Base-by-base conservation (phyloP, 2,329 filamentous ascomycete species). In the Colletotrichum cuscutae region DNA sequence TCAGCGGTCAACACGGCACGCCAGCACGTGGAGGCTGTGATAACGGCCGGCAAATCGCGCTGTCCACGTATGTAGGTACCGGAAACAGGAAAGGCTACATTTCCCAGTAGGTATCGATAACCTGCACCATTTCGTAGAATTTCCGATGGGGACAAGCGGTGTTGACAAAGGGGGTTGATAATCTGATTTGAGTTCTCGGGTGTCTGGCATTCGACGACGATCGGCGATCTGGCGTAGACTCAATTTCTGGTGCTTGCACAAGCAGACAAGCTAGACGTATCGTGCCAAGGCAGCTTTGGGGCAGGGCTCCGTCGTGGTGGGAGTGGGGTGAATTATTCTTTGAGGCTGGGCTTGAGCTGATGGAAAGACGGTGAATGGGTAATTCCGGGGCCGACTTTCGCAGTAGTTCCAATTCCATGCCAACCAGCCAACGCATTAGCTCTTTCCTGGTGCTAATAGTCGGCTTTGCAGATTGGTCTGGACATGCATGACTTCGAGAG, bases 351-450 rank as follows among this genome's bases (percentile, higher is more conserved):
- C 24, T 63, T 35, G 28, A 61, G 49, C 54, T 57, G 26, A 56
- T 28, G 76, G 37, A 68, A 19, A 69, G 30, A 54, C 24, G 75
- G 32, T 66, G 12, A 66, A 60, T 60, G 87, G 89, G 89, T 26
- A 88, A 86, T 1, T 91, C 92, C 0, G 91, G 92, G 46, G 82
- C 92, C n/a, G 91, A 94, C 79, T 89, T 92, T 32, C 30, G 30
- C 30, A 32, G 30, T 32, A 32, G 30, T 32, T 11, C 8, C 30
- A 32, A 32, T 32, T 32, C 4, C 30, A 93, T n/a, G 90, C 94
- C 83, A 92, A 89, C 78, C 84, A 78, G 0, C 82, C 15, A 88
- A 91, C 76, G 90, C 52, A 91, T 93, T 79, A 84, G 88, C 12
- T 81, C 94, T 94, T 82, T 90, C 93, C 71, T 89, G 85, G 28